Conservation (phyloP, 352 stramenopile genomes). For the Globisporangium megalacanthum region DNA sequence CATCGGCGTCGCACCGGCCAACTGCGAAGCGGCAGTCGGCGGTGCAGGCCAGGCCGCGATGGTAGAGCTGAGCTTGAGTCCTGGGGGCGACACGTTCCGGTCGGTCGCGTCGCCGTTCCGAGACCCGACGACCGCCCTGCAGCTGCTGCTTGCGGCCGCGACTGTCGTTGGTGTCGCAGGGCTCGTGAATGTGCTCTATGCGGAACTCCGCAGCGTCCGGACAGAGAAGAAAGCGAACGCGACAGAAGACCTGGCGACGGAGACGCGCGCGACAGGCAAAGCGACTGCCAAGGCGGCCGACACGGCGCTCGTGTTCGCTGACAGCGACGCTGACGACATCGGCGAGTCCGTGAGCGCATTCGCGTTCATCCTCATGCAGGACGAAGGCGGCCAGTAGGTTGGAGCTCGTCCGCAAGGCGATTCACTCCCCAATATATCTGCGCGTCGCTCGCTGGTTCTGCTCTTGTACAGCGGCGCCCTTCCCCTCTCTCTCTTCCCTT, state of each 20-base stretch:
- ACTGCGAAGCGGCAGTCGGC: conserved; percentile 28
- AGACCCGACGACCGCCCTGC: conserved; percentile 30
- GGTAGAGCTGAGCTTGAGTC: conserved; percentile 48
- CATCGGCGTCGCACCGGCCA: conserved; percentile 51
- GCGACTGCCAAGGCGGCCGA: too few relatives aligned
- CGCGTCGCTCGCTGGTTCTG: background rate
- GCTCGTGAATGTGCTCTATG: conserved; percentile 50
- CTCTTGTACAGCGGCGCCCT: too few relatives aligned
- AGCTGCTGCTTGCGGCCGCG: conserved; percentile 35
- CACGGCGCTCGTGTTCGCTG: too few relatives aligned
- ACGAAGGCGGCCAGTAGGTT: conserved; percentile 7
- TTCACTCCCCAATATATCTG: too few relatives aligned
- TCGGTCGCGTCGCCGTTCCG: conserved; percentile 11
- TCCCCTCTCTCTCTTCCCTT: too few relatives aligned
- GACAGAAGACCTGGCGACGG: too few relatives aligned
- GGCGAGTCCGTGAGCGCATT: conserved; percentile 19
- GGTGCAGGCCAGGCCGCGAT: conserved; percentile 8
- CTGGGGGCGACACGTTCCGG: conserved; percentile 55
- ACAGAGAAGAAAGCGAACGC: conserved; percentile 1
- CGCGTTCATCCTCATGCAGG: conserved; percentile 48
- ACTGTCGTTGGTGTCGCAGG: conserved; percentile 37
- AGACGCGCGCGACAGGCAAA: too few relatives aligned
- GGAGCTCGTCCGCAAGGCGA: too few relatives aligned
- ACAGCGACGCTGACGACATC: background rate
- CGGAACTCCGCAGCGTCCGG: conserved; percentile 15